Conservation (phyloP, 2,329 filamentous ascomycete genomes). For the Claviceps pazoutovae region DNA sequence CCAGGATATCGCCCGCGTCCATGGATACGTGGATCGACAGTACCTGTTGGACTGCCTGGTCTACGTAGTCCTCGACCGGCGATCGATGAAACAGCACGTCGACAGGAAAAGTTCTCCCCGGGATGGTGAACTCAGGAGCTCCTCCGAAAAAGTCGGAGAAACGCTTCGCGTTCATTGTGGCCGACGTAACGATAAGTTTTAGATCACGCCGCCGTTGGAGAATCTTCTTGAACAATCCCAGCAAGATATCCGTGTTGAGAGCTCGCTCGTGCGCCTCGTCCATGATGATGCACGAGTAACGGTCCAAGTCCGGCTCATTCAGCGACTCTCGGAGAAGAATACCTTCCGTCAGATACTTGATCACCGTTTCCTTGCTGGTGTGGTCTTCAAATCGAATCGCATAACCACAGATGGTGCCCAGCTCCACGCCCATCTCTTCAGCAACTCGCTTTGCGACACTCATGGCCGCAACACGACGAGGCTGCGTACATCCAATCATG, state of each 20-base stretch:
- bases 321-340: slow-evolving; percentile 86
- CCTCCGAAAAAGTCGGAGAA: slow-evolving; percentile 95
- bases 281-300: slow-evolving; percentile 98
- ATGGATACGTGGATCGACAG: slow-evolving; percentile 94
- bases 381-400: slow-evolving; percentile 98
- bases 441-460: slow-evolving; percentile 96
- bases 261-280: slow-evolving; percentile 97
- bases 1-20: slow-evolving; percentile 80
- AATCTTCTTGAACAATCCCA: slow-evolving; percentile 97
- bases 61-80: slow-evolving; percentile 94
- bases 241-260: slow-evolving; percentile 89
- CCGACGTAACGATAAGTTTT: slow-evolving; percentile 94
- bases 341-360: slow-evolving; percentile 99
- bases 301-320: slow-evolving; percentile 82
- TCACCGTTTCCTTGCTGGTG: slow-evolving; percentile 85
- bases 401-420: slow-evolving; percentile 83
- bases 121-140: slow-evolving; percentile 91
- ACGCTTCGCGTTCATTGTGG: slow-evolving; percentile 94
- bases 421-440: slow-evolving; percentile 91
- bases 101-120: slow-evolving; percentile 90
- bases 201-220: slow-evolving; percentile 76
- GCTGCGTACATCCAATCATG: slow-evolving; percentile 93
- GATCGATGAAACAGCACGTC: slow-evolving; percentile 92
- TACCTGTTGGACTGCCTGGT: slow-evolving; percentile 90
- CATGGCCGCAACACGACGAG: slow-evolving; percentile 93